A percentile compares a stretch with the other conserved stretches of the same genome.
These are phyloP conservation scores for Cladosporium sphaerospermum DNA, from an alignment of 2,329 filamentous ascomycete genomes.

Conservation along the genomic window DNA sequence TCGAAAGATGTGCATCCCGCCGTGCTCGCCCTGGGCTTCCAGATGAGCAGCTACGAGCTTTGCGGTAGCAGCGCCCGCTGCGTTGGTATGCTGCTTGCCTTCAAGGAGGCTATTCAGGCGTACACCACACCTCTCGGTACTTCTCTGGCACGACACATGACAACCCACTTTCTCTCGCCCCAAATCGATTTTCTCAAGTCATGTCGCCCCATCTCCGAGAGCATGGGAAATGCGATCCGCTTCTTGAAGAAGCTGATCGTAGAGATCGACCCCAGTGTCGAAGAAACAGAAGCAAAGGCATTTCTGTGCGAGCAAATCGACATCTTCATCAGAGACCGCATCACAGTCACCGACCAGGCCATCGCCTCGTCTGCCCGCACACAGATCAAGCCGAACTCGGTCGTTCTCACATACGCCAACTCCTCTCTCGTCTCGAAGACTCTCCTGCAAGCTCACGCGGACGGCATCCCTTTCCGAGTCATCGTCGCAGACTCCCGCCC, in stretches of 20 bases:
- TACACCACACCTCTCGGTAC: constrained; percentile 83
- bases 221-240: constrained; percentile 93
- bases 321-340: constrained; percentile 81
- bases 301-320: constrained; percentile 76
- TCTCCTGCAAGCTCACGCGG: constrained; percentile 63
- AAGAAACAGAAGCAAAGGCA: constrained; percentile 76
- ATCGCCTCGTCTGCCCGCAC: constrained; percentile 71
- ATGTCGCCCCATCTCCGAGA: constrained; percentile 91
- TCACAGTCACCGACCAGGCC: constrained; percentile 78
- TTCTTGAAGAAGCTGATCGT: constrained; percentile 91
- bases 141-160: constrained; percentile 84
- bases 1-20: constrained; percentile 75
- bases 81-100: constrained; percentile 79
- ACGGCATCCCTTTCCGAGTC: constrained; percentile 72
- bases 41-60: constrained; percentile 82
- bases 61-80: constrained; percentile 85
- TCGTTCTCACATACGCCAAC: constrained; percentile 80
- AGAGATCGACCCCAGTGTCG: constrained; percentile 77
- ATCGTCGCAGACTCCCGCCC: constrained; percentile 75
- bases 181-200: constrained; percentile 93
- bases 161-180: constrained; percentile 81
- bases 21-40: constrained; percentile 76
- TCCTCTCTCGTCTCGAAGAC: constrained; percentile 81
- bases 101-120: constrained; percentile 88
- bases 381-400: constrained; percentile 72